Percentiles rank a stretch among this genome's conserved stretches.
Conservation (phyloP, 2,329 filamentous ascomycete species). For the Chaetothyriales sp. region DNA sequence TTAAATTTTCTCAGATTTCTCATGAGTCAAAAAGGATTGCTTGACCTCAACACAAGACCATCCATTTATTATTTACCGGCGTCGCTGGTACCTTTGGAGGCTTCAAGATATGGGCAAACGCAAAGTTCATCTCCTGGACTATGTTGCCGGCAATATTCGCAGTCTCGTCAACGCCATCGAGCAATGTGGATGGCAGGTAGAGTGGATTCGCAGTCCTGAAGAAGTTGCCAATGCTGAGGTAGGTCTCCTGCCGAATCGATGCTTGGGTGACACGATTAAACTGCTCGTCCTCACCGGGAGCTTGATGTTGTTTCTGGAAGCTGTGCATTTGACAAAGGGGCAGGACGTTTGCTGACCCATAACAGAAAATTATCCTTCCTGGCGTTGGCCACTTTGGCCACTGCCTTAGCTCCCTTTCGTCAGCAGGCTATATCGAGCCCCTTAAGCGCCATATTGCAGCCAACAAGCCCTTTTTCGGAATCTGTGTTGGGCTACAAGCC, state of each 20-base stretch:
- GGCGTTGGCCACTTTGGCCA: conserved; percentile 97
- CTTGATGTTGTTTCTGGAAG: background rate
- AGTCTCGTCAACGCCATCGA: conserved; percentile 93
- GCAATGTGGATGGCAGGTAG: conserved; percentile 79
- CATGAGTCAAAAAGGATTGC: background rate
- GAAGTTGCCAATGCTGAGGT: conserved; percentile 79
- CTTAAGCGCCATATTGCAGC: conserved; percentile 68
- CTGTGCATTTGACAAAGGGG: background rate
- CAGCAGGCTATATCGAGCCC: conserved; percentile 69
- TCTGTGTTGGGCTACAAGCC: conserved; percentile 87
- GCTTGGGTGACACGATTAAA: background rate
- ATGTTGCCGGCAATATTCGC: conserved; percentile 90
- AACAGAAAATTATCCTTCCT: conserved; percentile 78
- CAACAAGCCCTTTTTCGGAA: conserved; percentile 96
- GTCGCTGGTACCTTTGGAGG: background rate
- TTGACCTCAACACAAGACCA: background rate
- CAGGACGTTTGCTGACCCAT: background rate
- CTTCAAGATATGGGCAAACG: background rate
- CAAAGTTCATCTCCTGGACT: conserved; percentile 48
- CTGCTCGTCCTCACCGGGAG: background rate
- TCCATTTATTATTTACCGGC: background rate
- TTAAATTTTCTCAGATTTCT: background rate
- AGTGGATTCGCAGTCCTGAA: conserved; percentile 75
- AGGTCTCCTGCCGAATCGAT: conserved; percentile 19
- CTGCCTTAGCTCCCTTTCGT: conserved; percentile 70